A percentile compares a stretch with the other conserved stretches of the same genome.
Conservation (phyloP, 2,329 filamentous ascomycete species). For the Tolypocladium guangdongense region DNA sequence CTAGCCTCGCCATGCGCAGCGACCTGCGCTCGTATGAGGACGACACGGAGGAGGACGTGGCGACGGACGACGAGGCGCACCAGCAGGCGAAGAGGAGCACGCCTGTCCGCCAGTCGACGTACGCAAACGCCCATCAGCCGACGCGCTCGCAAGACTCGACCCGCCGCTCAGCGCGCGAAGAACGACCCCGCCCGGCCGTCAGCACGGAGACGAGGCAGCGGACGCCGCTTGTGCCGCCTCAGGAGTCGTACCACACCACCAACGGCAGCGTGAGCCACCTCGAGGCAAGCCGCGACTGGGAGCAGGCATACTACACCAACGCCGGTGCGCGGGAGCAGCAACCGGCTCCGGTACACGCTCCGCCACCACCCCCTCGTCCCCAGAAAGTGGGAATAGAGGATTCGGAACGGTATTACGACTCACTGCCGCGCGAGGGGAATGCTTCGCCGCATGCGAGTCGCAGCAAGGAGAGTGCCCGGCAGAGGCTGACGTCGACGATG, state of each 20-base stretch:
- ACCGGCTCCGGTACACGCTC: slow-evolving; percentile 14
- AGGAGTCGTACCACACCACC: slow-evolving; percentile 10
- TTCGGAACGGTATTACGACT: slow-evolving; percentile 20
- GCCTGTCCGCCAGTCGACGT: slow-evolving; percentile 4
- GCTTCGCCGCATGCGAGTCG: slow-evolving; percentile 1
- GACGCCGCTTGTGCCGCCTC: slow-evolving; percentile 8
- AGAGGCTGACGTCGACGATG: slow-evolving; percentile 22
- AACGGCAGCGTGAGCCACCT: slow-evolving; percentile 11
- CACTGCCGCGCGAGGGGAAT: slow-evolving; percentile 9
- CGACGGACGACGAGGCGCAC: slow-evolving; percentile 19
- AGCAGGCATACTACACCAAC: slow-evolving; percentile 15
- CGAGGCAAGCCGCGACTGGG: slow-evolving; percentile 15
- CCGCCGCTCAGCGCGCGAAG: slow-evolving; percentile 7
- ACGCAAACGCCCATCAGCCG: neutral
- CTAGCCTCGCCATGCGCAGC: slow-evolving; percentile 40
- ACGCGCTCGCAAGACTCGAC: slow-evolving; percentile 10
- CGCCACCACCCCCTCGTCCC: slow-evolving; percentile 24
- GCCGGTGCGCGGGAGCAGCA: slow-evolving; percentile 6
- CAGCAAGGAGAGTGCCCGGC: slow-evolving; percentile 19
- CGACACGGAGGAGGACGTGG: slow-evolving; percentile 20
- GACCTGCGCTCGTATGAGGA: slow-evolving; percentile 31
- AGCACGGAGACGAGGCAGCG: slow-evolving; percentile 1
- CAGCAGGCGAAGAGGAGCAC: slow-evolving; percentile 4
- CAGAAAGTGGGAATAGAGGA: slow-evolving; percentile 26
- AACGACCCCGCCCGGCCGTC: neutral